Base-by-base conservation (phyloP, 2,329 filamentous ascomycete genomes). In the Zasmidium angulare region DNA sequence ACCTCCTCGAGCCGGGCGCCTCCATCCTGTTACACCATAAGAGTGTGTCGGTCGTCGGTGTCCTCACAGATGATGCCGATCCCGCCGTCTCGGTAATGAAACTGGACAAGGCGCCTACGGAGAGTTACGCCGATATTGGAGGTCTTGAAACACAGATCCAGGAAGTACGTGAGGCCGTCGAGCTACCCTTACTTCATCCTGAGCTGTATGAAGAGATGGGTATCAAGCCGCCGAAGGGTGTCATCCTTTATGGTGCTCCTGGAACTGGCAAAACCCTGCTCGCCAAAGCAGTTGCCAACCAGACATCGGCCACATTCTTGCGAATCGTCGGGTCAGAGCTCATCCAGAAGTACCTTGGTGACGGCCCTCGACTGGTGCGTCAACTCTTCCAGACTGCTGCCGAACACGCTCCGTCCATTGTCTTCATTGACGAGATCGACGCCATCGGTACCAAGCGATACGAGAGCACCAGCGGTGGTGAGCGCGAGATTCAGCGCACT, bases 121-220 rank as follows among this genome's bases (percentile, higher is more conserved):
- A 99, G 77, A 96, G 93, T 31, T 99, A 99, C 69, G 95, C 95
- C 60, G 95, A 99, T 78, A 99, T 99, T 79, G 95, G 95, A 81
- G 95, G 95, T 75, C 77, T 99, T 68, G 95, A 99, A 77, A 79
- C 85, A 59, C 95, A 99, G 76, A 99, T 99, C 61, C 95, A 99
- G 74, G 95, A 99, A 79, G 95, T 99, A 49, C 85, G 95, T 68
- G 95, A 99, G 80, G 96, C 95, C 1, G 95, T 99, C 59, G 95
- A 99, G 79, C 78, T 99, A 70, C 95, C 95, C 3, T 82, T 99
- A 64, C 82, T 99, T 60, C 95, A 99, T 75, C 95, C 95, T 0
- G 95, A 99, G 78, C 81, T 99, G 54, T 99, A 99, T 78, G 95
- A 99, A 77, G 95, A 99, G 81, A 99, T 99, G 95, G 95, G 95